phyloP scores from a whole-genome alignment of 2,329 filamentous ascomycete species.

The Akanthomyces muscarius region DNA sequence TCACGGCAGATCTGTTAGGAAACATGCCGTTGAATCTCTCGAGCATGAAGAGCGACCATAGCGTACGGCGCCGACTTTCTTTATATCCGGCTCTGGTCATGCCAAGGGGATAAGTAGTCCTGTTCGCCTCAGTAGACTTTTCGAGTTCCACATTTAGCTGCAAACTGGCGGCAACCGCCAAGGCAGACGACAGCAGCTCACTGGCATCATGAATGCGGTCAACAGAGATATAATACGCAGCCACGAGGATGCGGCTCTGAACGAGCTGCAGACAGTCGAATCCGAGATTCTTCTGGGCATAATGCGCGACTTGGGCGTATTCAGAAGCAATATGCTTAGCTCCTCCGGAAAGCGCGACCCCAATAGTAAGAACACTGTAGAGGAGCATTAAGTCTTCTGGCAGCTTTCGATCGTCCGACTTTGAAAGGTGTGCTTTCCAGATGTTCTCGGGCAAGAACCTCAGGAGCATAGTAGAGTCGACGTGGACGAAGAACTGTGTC shows the following conservation, averaged over 20 bases:
- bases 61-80: conserved; percentile 66
- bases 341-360: conserved; percentile 37
- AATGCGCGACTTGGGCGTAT: conserved; percentile 51
- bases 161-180: conserved; percentile 55
- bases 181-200: conserved; percentile 60
- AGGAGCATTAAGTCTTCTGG: conserved; percentile 44
- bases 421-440: conserved; percentile 36
- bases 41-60: conserved; percentile 68
- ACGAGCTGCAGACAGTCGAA: conserved; percentile 53
- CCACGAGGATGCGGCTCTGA: conserved; percentile 63
- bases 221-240: conserved; percentile 61
- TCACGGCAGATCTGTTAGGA: conserved; percentile 48
- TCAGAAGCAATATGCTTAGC: conserved; percentile 35
- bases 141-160: conserved; percentile 61
- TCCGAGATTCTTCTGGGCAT: conserved; percentile 40
- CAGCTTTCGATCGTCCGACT: conserved; percentile 33
- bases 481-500: conserved; percentile 40
- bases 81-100: conserved; percentile 54
- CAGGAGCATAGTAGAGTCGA: conserved; percentile 39
- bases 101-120: conserved; percentile 49
- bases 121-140: conserved; percentile 37
- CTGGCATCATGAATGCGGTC: conserved; percentile 57
- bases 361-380: conserved; percentile 41
- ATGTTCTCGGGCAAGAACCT: conserved; percentile 39
- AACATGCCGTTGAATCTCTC: conserved; percentile 63